These are phyloP conservation scores for Macrolepiota dolichaula DNA, from an alignment of 768 basidiomycete genomes.

Conservation along the genomic window DNA sequence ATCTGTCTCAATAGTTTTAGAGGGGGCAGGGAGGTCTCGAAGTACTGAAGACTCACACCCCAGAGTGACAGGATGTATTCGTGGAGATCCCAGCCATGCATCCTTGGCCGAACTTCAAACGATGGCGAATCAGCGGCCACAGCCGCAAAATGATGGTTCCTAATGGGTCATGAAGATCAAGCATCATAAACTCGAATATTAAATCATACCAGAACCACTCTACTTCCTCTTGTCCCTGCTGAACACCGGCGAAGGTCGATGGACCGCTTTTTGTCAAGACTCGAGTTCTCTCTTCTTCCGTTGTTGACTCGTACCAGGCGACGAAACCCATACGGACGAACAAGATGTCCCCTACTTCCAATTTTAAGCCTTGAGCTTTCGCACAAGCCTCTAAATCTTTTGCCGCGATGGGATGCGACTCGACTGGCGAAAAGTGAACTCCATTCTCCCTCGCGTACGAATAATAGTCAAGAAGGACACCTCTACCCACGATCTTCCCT, in stretches of 20 bases:
- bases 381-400: slow-evolving; percentile 19
- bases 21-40: background rate
- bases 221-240: slow-evolving; percentile 19
- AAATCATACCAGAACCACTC: slow-evolving; percentile 21
- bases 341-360: slow-evolving; percentile 22
- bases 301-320: slow-evolving; percentile 20
- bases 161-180: background rate
- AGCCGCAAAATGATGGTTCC: slow-evolving; percentile 24
- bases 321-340: slow-evolving; percentile 23
- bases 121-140: slow-evolving; percentile 22
- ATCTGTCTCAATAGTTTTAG: slow-evolving; percentile 13
- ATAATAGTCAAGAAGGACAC: slow-evolving; percentile 21
- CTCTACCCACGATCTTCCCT: slow-evolving; percentile 24
- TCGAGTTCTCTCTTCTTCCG: slow-evolving; percentile 14
- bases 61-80: slow-evolving; percentile 22
- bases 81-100: slow-evolving; percentile 22
- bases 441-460: slow-evolving; percentile 18
- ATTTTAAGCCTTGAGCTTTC: slow-evolving; percentile 16
- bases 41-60: slow-evolving; percentile 18
- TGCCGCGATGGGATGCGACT: slow-evolving; percentile 18
- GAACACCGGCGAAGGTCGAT: slow-evolving; percentile 15
- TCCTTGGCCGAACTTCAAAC: slow-evolving; percentile 21
- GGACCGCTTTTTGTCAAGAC: background rate
- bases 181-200: background rate
- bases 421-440: slow-evolving; percentile 15